Conservation (phyloP, 2,329 filamentous ascomycete genomes). For the Fusarium sp. region DNA sequence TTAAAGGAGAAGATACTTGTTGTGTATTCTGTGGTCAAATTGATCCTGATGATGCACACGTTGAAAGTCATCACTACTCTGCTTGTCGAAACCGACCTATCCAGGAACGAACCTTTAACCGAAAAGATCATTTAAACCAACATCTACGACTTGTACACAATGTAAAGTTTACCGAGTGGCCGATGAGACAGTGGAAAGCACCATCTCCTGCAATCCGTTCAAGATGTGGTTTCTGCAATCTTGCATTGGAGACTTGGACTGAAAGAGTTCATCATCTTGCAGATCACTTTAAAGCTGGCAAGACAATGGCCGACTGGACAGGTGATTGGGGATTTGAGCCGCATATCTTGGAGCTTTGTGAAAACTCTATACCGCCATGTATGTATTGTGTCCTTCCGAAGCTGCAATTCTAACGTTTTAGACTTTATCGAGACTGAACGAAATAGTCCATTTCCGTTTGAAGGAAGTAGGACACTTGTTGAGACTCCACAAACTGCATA, state of each 20-base stretch:
- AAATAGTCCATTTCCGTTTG: constrained; percentile 34
- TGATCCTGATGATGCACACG: constrained; percentile 47
- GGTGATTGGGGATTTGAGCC: constrained; percentile 56
- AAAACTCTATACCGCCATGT: constrained; percentile 56
- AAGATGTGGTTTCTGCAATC: constrained; percentile 53
- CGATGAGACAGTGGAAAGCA: constrained; percentile 50
- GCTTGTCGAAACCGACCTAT: constrained; percentile 61
- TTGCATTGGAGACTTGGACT: constrained; percentile 50
- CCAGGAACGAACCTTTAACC: constrained; percentile 56
- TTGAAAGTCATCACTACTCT: constrained; percentile 50
- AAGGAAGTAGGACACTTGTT: constrained; percentile 26
- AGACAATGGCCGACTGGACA: constrained; percentile 55
- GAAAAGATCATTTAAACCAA: constrained; percentile 56
- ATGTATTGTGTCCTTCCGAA: not conserved
- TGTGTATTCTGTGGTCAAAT: constrained; percentile 53
- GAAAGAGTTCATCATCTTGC: constrained; percentile 51
- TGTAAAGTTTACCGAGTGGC: constrained; percentile 48
- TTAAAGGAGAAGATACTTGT: constrained; percentile 47
- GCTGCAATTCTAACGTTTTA: not conserved
- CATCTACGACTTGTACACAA: constrained; percentile 54
- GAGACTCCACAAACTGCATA: constrained; percentile 36
- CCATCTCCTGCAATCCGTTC: constrained; percentile 50
- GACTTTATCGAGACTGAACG: constrained; percentile 39
- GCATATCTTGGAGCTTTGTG: constrained; percentile 50
- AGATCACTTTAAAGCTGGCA: constrained; percentile 54